Evolutionary conservation across 768 basidiomycete genomes (phyloP), one percentile per base, ranked within the genome.

Genomic region (Krasilnikovozyma curviuscula): DNA sequence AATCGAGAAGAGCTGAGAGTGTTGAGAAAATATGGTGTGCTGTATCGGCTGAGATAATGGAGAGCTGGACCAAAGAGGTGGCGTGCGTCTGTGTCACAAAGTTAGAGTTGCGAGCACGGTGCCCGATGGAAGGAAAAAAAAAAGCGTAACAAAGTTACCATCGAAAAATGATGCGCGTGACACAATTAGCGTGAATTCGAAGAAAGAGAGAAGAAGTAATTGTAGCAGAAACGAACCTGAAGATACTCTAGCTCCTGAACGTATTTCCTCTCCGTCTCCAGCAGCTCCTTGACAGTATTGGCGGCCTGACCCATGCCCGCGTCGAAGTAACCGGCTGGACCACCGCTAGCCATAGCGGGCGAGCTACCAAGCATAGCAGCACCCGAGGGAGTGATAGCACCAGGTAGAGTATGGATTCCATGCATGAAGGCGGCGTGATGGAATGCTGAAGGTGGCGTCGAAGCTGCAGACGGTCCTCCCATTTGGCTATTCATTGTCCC

Each of bases 161-260:
- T n/a, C 7, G 41, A 6, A 3, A 14, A 21, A 37, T 24, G 10
- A 6, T 6, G 9, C 16, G 9, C 13, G 40, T 7, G n/a, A 13
- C 29, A 6, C 14, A 25, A 41, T 41, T 40, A 41, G 40, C 14
- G 8, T 19, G 16, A 21, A 14, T 6, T 7, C 14, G 28, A 28
- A 1, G 16, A 13, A 3, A 21, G 10, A n/a, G 30, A 14, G 1
- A 5, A 13, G 16, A 14, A 10, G 33, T 52, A 30, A 50, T 21
- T 4, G 5, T 5, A 24, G 6, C 5, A 39, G 27, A 14, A 31
- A 19, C 8, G 3, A 28, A 85, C 88, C 75, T 91, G 88, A 73
- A 97, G 82, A 59, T 86, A 78, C 64, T 93, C 88, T 54, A 98
- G 70, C 67, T 97, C 93, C 65, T 84, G 81, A 5, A 97, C 91